Base-by-base conservation (phyloP, 2,329 filamentous ascomycete species). In the Aureobasidium namibiae region DNA sequence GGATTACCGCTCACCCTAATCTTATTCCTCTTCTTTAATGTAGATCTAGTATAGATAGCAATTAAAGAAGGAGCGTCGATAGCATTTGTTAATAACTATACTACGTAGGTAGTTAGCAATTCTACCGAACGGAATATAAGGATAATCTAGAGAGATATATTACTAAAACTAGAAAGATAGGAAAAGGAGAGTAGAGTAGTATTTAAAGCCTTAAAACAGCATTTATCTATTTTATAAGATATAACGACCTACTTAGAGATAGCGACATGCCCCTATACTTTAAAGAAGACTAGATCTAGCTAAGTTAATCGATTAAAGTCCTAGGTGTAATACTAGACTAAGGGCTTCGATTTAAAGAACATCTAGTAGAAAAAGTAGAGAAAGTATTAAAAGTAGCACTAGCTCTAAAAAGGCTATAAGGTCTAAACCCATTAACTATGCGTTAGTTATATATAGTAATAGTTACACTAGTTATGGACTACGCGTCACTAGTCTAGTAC, bases 131-230 rank as follows among this genome's bases (percentile, higher is more conserved):
- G 34, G 8, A 67, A 67, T 60, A 63, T 59, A 39, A 42, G 50
- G 7, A 59, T 18, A 23, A 61, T 67, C 26, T 59, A 67, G 38
- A 36, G 59, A 42, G 60, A 60, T 13, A 49, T 66, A 3, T 44
- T 65, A 13, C 60, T 56, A 24, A 45, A 61, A 31, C 18, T 38
- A 34, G 52, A 54, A 59, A 62, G 14, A 34, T 60, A 31, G 41
- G 59, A 60, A 42, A 46, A 33, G 13, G 38, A 53, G n/a, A 71
- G 69, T 61, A 65, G 70, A 41, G 68, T 67, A 23, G 65, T 61
- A 7, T 73, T 73, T 62, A 62, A 71, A 61, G 66, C 64, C 14
- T 65, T 67, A 73, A 73, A 65, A 73, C 67, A 48, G 63, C 64
- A 13, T 67, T 71, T 33, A 70, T 72, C 64, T 64, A 73, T 63